Conservation (phyloP, 2,329 filamentous ascomycete species). For the Penicillium sp. region DNA sequence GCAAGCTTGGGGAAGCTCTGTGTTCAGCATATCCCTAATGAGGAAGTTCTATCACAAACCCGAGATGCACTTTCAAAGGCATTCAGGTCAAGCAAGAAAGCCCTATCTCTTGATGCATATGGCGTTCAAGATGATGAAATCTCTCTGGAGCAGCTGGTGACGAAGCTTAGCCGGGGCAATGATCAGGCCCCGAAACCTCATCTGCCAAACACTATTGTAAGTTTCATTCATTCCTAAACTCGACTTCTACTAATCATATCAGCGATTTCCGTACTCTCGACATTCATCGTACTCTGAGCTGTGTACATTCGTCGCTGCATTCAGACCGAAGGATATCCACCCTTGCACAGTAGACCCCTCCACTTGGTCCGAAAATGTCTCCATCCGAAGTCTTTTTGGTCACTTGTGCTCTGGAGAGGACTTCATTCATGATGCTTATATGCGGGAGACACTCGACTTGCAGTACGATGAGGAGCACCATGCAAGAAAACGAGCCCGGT, state of each 20-base stretch:
- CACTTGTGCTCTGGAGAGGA: slow-evolving; percentile 60
- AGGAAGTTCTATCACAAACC: slow-evolving; percentile 27
- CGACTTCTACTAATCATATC: slow-evolving; percentile 5
- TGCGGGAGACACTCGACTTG: slow-evolving; percentile 47
- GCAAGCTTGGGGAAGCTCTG: slow-evolving; percentile 58
- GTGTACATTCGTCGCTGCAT: slow-evolving; percentile 65
- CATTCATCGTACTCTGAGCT: slow-evolving; percentile 86
- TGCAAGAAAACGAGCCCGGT: slow-evolving; percentile 19
- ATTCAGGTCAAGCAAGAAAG: slow-evolving; percentile 33
- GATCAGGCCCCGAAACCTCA: slow-evolving; percentile 4
- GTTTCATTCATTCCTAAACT: slow-evolving; percentile 9
- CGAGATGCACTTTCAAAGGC: slow-evolving; percentile 33
- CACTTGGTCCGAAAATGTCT: slow-evolving; percentile 64
- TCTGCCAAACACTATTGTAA: slow-evolving; percentile 38
- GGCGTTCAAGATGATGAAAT: slow-evolving; percentile 40
- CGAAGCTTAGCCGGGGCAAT: slow-evolving; percentile 30
- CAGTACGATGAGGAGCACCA: slow-evolving; percentile 19
- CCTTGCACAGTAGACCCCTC: slow-evolving; percentile 73
- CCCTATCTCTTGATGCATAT: slow-evolving; percentile 40
- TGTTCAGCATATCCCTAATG: slow-evolving; percentile 37
- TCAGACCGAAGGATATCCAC: slow-evolving; percentile 75
- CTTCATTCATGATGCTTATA: slow-evolving; percentile 67
- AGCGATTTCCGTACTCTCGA: slow-evolving; percentile 79
- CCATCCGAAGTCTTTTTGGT: slow-evolving; percentile 72
- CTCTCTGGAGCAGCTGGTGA: slow-evolving; percentile 36